Evolutionary conservation across 192 early-diverging fungal species (phyloP), one percentile per base, ranked within the genome.

Genomic region (Coemansia sp.): DNA sequence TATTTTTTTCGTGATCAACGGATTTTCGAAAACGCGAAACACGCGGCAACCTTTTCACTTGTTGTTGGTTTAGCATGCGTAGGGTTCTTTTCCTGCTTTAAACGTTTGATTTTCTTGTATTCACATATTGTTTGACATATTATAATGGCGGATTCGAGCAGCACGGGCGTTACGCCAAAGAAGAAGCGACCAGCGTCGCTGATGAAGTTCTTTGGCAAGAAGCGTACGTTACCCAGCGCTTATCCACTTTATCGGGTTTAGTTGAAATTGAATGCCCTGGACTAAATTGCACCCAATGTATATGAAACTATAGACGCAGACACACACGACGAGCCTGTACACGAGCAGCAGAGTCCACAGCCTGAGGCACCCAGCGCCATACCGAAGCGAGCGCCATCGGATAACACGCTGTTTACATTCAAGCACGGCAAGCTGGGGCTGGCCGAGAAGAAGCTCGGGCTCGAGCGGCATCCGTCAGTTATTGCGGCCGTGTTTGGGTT

Each of bases 381-480:
- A 9, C 46, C 11, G 18, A 48, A 25, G 22, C 21, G 24, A 23
- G 14, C 27, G 22, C 69, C 25, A 2, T 12, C 21, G 4, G 54
- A 58, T 18, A 1, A 33, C 10, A n/a, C 62, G 21, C 48, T 43
- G 7, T 31, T 70, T 11, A 30, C 64, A 7, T 77, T 69, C 23
- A 77, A 62, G 46, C 66, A 66, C 16, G 73, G 73, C 14, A 69
- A 66, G 52, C 54, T 77, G 1, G 59, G 44, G 9, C 62, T 71
- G 48, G 40, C 55, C 5, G 74, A 77, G 12, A 77, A 71, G 33
- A 70, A 64, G 53, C 74, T 77, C 3, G 61, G 61, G 6, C 57
- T 77, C 19, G 74, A 77, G 28, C 61, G 74, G 28, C 74, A 77
- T 16, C 74, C 74, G 18, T 54, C 74, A 12, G 74, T 71, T 5